Evolutionary conservation across 495 filamentous ascomycete species (phyloP).

Genomic region (Trichoderma reesei): DNA sequence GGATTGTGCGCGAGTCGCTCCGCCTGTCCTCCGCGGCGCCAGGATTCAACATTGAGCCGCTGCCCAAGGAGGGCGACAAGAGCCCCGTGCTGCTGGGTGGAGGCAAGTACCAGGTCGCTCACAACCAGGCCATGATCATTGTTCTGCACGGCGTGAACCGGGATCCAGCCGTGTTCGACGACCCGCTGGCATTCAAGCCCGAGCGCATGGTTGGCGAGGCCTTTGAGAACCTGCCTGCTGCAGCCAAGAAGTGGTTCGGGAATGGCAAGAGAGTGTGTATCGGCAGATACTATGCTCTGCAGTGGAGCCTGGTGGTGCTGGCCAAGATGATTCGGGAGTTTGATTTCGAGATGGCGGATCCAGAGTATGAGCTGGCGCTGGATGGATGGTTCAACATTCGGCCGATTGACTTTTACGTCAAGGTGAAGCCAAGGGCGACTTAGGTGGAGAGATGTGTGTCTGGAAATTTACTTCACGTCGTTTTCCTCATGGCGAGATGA

Average conservation of each 20-base stretch:
- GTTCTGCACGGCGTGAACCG: slow-evolving; percentile 51
- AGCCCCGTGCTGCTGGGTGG: slow-evolving; percentile 37
- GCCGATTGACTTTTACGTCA: slow-evolving; percentile 30
- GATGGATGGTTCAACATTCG: slow-evolving; percentile 41
- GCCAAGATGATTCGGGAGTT: slow-evolving; percentile 52
- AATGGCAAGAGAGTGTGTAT: slow-evolving; percentile 61
- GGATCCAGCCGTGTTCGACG: slow-evolving; percentile 57
- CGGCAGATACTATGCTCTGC: slow-evolving; percentile 59
- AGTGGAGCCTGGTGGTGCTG: slow-evolving; percentile 46
- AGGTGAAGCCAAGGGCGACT: slow-evolving; percentile 26
- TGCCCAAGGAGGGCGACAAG: slow-evolving; percentile 32
- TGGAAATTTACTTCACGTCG: no score
- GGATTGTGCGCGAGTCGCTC: slow-evolving; percentile 42
- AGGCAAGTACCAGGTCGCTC: slow-evolving; percentile 56
- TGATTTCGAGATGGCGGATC: slow-evolving; percentile 49
- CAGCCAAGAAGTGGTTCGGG: slow-evolving; percentile 60
- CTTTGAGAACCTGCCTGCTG: slow-evolving; percentile 47
- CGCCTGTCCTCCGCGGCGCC: slow-evolving; percentile 54
- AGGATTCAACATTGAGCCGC: slow-evolving; percentile 53
- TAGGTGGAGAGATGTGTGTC: no score
- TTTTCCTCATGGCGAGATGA: neutral
- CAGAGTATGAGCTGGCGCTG: slow-evolving; percentile 43
- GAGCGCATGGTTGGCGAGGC: slow-evolving; percentile 57
- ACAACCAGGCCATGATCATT: slow-evolving; percentile 52
- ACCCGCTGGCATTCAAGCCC: slow-evolving; percentile 53